Evolutionary conservation across 148 eudicot genomes (phyloP), one percentile per base, ranked within the genome.

Genomic region (Camellia japonica): DNA sequence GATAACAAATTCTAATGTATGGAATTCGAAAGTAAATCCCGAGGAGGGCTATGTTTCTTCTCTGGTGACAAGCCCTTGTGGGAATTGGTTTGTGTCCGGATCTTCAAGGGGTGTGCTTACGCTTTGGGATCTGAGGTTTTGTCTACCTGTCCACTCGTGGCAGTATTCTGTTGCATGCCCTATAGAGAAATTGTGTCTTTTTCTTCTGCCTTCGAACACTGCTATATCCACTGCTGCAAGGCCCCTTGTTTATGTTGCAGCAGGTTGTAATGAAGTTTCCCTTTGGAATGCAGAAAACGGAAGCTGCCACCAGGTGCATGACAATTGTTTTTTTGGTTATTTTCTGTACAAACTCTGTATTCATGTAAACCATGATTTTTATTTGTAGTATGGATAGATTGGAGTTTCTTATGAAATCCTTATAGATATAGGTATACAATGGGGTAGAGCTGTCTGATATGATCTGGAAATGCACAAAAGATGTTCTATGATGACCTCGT

Each of bases 281-380:
- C 92, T 96, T 56, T 96, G 98, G 99, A 92, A 96, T 87, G 99
- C 99, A 18, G 99, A 96, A 88, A 92, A 93, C 80, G 98, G 99
- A 65, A 92, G 98, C 87, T 96, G 99, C 86, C 98, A 96, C 87
- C 99, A 96, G 98, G 98, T 93, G 81, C 20, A 75, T 78, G 10
- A 49, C 8, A 51, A 73, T 76, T 63, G 11, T 20, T 42, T 68
- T 30, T 78, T 30, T 78, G 65, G 61, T 59, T 56, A 3, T 49
- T 38, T 65, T 42, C n/a, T 23, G 14, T 44, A 13, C 1, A 6
- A 19, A 43, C 16, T 59, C 8, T 42, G n/a, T 75, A 9, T 75
- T 12, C 2, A 55, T 19, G 52, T 6, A 16, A 18, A 30, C 49
- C 8, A 68, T 3, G 73, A 42, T 18, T 46, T 46, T 70, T n/a